Base-by-base conservation (phyloP, 352 stramenopile genomes). In the Thalassiosira exigua region DNA sequence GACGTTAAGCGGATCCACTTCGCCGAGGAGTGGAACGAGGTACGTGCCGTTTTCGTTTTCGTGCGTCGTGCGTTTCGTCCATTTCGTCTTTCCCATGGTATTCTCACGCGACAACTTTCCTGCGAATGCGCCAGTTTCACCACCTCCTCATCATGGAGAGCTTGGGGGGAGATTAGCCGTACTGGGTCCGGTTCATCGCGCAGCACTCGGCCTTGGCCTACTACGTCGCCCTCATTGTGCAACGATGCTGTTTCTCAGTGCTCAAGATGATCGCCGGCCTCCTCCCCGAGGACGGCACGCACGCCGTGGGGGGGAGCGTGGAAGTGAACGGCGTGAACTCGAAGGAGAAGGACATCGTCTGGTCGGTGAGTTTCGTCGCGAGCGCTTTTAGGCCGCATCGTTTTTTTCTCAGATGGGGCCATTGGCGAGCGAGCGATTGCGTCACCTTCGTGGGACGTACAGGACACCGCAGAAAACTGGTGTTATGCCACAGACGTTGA, bases 141-240 rank as follows among this genome's bases (percentile, higher is more conserved):
- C 87, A 93, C 64, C 65, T 93, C 27, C 65, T 93, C 0, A 90
- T 92, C 26, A 91, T 92, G 83, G 88, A 94, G 79, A 61, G 54
- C 48, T 64, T 94, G 5, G 85, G 87, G 32, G 88, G 88, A n/a
- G 75, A 92, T 77, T 51, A 80, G 50, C 61, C 54, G 0, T 91
- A 80, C 64, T 82, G 57, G 57, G 87, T 89, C 9, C 48, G 88
- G 17, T 91, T 91, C 42, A 26, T 92, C 24, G 86, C 75, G 4
- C 71, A 94, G n/a, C 83, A 90, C 67, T 72, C 68, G 0, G 84
- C 88, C 7, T 66, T 94, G 61, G 75, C 42, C 3, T 94, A 94
- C 58, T 94, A 92, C 58, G 67, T 81, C 52, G 70, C 75, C 22
- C 42, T 92, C 1, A 50, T 76, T n/a, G n/a, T n/a, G n/a, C 75